Percentiles rank a stretch among this genome's conserved stretches.
These are phyloP conservation scores for Penicillium diatomitis DNA, from an alignment of 495 filamentous ascomycete species.

Conservation along the genomic window DNA sequence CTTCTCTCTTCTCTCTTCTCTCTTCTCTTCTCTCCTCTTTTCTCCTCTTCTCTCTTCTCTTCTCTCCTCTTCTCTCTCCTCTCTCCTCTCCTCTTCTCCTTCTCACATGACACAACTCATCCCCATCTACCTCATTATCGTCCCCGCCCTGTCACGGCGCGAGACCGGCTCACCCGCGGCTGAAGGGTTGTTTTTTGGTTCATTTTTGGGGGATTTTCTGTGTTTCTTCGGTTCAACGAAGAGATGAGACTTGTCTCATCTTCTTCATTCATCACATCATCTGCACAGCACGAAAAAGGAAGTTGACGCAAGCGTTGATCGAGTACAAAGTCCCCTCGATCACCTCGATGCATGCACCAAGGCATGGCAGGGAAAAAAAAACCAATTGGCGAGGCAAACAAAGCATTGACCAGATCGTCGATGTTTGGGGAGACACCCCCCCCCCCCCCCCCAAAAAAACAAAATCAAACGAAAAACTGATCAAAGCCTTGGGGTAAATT, in stretches of 20 bases:
- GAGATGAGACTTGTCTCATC: too few species aligned
- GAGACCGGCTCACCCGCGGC: slow-evolving; percentile 19
- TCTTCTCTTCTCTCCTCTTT: too few species aligned
- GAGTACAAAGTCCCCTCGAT: slow-evolving; percentile 1
- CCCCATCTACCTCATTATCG: slow-evolving; percentile 6
- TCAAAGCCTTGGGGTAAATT: not conserved
- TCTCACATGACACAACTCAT: not conserved
- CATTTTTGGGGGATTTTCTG: not conserved
- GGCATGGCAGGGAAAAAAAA: not conserved
- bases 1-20: too few species aligned
- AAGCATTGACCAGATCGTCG: too few species aligned
- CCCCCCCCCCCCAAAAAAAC: too few species aligned
- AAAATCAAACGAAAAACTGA: too few species aligned
- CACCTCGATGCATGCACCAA: slow-evolving; percentile 7
- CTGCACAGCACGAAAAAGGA: slow-evolving; percentile 6
- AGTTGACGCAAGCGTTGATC: slow-evolving; percentile 3
- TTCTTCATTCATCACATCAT: not conserved
- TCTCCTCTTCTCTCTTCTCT: too few species aligned
- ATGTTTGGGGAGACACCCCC: too few species aligned
- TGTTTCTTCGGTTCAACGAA: not conserved
- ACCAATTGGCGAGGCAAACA: too few species aligned
- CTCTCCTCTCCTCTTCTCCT: slow-evolving; percentile 7
- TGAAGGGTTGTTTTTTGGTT: slow-evolving; percentile 18
- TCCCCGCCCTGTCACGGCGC: slow-evolving; percentile 14
- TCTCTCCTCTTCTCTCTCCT: slow-evolving; percentile 2